Conservation (phyloP, 2,329 filamentous ascomycete species). For the Scedosporium dehoogii region DNA sequence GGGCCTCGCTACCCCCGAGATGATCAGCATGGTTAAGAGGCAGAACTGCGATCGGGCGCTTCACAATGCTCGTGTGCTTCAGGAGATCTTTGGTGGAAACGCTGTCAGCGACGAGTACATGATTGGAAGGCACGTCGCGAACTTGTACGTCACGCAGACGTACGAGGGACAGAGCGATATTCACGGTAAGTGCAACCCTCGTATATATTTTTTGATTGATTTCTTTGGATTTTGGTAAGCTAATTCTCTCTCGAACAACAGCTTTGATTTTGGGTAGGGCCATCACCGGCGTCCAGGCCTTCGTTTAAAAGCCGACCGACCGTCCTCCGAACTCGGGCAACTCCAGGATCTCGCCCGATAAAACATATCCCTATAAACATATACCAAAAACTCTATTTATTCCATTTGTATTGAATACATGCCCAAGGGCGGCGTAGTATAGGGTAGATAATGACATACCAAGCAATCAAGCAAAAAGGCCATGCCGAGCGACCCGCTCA, state of each 20-base stretch:
- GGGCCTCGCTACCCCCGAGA: slow-evolving; percentile 80
- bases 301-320: slow-evolving; percentile 30
- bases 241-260: slow-evolving; percentile 22
- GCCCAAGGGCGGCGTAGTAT: neutral
- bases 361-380: neutral
- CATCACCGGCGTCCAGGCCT: slow-evolving; percentile 69
- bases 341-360: neutral
- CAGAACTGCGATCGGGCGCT: slow-evolving; percentile 94
- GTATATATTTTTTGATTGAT: neutral
- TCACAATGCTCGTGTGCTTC: slow-evolving; percentile 65
- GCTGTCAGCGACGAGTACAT: slow-evolving; percentile 96
- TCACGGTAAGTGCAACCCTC: slow-evolving; percentile 35
- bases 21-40: slow-evolving; percentile 94
- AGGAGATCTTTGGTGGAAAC: slow-evolving; percentile 96
- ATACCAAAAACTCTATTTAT: neutral
- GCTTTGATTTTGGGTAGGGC: slow-evolving; percentile 59
- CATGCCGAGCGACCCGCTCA: neutral
- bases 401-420: neutral
- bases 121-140: slow-evolving; percentile 90
- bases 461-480: neutral
- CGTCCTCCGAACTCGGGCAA: neutral
- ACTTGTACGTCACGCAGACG: slow-evolving; percentile 93
- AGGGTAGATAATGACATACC: neutral
- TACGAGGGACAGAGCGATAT: slow-evolving; percentile 99
- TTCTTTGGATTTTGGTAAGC: neutral